These are phyloP conservation scores for Ensete glaucum DNA, from an alignment of 176 grass and related monocot species.

Conservation along the genomic window DNA sequence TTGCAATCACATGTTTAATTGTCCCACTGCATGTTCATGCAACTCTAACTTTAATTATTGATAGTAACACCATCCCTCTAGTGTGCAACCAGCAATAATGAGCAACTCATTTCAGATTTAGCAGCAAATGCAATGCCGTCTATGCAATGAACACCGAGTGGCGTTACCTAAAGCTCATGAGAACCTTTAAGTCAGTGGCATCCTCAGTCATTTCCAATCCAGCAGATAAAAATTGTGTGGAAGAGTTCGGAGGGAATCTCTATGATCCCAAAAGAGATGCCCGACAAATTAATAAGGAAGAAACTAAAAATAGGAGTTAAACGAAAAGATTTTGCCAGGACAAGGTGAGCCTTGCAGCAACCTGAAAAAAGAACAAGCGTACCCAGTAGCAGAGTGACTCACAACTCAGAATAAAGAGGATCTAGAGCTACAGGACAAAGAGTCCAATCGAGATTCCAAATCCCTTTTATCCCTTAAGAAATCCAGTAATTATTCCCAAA, in stretches of 20 bases:
- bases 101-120: background rate
- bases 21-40: too few relatives aligned
- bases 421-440: too few relatives aligned
- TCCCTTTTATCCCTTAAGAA: background rate
- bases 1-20: too few relatives aligned
- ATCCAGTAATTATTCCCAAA: background rate
- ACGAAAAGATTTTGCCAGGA: too few relatives aligned
- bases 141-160: background rate
- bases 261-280: background rate
- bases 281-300: background rate
- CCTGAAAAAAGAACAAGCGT: too few relatives aligned
- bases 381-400: too few relatives aligned
- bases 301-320: too few relatives aligned
- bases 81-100: too few relatives aligned
- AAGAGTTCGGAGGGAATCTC: background rate
- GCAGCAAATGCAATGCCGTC: background rate
- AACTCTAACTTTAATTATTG: too few relatives aligned
- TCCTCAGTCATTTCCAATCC: background rate
- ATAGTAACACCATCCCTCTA: too few relatives aligned
- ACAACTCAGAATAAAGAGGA: too few relatives aligned
- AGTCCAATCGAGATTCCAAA: background rate
- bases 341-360: too few relatives aligned
- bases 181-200: background rate
- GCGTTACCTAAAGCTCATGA: background rate
- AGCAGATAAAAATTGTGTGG: background rate